Conservation (phyloP, 306 rosid species). For the Abrus precatorius region DNA sequence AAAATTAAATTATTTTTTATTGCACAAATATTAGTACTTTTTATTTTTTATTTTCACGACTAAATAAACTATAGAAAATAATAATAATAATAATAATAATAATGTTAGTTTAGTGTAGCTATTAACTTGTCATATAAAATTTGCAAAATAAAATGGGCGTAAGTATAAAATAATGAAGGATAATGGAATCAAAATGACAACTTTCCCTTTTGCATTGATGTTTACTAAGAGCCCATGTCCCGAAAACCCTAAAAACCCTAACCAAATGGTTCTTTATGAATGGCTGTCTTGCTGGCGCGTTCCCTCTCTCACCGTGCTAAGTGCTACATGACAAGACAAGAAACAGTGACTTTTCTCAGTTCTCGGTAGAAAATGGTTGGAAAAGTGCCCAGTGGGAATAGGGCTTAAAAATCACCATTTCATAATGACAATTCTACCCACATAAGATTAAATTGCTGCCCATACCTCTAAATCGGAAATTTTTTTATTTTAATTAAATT, state of each 20-base stretch:
- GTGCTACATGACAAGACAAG: constrained; percentile 82
- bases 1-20: too few species aligned
- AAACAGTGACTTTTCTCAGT: constrained; percentile 72
- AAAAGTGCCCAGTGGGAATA: constrained; percentile 46
- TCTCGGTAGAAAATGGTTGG: constrained; percentile 62
- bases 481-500: background rate
- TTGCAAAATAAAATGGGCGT: background rate
- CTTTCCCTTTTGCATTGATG: constrained; percentile 31
- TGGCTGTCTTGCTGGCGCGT: constrained; percentile 57
- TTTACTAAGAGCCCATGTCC: constrained; percentile 65
- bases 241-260: constrained; percentile 63
- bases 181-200: constrained; percentile 2
- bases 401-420: constrained; percentile 12
- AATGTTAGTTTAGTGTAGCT: background rate
- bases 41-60: background rate
- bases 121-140: background rate
- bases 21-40: background rate
- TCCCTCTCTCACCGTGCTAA: constrained; percentile 49
- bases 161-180: constrained; percentile 1
- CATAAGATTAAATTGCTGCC: background rate
- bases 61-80: background rate
- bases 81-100: background rate
- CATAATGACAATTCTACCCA: constrained; percentile 47
- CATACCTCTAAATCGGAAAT: background rate
- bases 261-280: constrained; percentile 57